Conservation (phyloP, 2,329 filamentous ascomycete genomes). For the Emydomyces testavorans region DNA sequence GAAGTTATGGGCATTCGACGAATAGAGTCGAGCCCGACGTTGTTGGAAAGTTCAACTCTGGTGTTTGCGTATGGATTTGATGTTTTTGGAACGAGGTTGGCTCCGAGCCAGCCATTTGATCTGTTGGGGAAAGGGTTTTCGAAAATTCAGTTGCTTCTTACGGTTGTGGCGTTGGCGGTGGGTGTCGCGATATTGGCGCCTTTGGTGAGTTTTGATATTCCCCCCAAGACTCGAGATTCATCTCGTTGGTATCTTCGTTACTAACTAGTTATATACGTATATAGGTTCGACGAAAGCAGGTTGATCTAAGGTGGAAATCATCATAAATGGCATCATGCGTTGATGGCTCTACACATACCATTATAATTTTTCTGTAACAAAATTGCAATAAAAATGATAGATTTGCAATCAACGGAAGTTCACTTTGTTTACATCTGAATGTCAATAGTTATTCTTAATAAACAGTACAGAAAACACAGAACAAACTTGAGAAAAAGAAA, state of each 20-base stretch:
- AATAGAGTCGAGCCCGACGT: slow-evolving; percentile 62
- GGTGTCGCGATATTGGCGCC: slow-evolving; percentile 72
- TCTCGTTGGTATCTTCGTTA: not conserved
- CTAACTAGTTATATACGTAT: not conserved
- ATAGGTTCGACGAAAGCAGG: slow-evolving; percentile 42
- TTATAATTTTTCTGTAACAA: not conserved
- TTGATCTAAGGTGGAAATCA: slow-evolving; percentile 28
- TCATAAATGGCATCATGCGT: not conserved
- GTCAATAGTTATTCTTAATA: too few species aligned
- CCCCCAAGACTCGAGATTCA: slow-evolving; percentile 2
- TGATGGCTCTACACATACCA: not conserved
- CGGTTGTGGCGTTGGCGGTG: slow-evolving; percentile 65
- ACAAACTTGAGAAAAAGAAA: not conserved
- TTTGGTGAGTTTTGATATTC: slow-evolving; percentile 54
- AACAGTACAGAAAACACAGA: too few species aligned
- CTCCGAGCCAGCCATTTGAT: slow-evolving; percentile 86
- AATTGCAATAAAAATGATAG: not conserved
- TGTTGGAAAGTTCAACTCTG: slow-evolving; percentile 84
- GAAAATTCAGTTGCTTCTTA: slow-evolving; percentile 71
- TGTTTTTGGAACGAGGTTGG: slow-evolving; percentile 72
- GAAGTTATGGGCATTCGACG: slow-evolving; percentile 65
- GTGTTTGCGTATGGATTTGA: slow-evolving; percentile 83
- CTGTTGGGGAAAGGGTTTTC: slow-evolving; percentile 88
- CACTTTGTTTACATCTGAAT: not conserved
- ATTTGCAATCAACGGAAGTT: not conserved